These are phyloP conservation scores for Pestalotiopsis sp. DNA, from an alignment of 2,329 filamentous ascomycete species.

Conservation along the genomic window DNA sequence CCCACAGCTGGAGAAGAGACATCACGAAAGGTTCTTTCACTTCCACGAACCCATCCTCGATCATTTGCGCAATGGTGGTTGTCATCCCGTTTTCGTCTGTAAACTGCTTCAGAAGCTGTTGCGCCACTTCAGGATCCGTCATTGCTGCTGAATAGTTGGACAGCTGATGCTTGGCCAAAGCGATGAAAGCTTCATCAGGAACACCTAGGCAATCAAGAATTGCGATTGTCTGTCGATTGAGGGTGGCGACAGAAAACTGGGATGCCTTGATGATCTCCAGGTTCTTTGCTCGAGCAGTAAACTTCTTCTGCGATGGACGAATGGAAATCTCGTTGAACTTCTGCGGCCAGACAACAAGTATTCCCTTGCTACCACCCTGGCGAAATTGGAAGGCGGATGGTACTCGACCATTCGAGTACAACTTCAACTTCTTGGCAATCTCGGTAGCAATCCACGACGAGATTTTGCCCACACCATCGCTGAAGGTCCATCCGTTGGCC, in stretches of 20 bases:
- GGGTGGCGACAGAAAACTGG: constrained; percentile 71
- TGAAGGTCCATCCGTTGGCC: constrained; percentile 73
- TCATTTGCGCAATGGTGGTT: constrained; percentile 72
- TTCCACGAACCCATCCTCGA: constrained; percentile 78
- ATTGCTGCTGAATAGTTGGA: constrained; percentile 71
- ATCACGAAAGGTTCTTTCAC: constrained; percentile 77
- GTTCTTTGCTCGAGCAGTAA: constrained; percentile 68
- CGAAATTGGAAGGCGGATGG: constrained; percentile 92
- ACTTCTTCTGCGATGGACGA: constrained; percentile 86
- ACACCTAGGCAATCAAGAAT: constrained; percentile 83
- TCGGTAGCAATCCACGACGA: constrained; percentile 75
- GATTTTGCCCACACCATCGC: constrained; percentile 93
- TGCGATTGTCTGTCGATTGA: constrained; percentile 89
- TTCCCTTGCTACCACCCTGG: constrained; percentile 88
- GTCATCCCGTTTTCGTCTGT: constrained; percentile 87
- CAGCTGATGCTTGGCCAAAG: constrained; percentile 70
- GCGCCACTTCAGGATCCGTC: constrained; percentile 63
- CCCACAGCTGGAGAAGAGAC: constrained; percentile 81
- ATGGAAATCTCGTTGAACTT: constrained; percentile 73
- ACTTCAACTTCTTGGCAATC: constrained; percentile 69
- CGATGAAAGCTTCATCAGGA: constrained; percentile 64
- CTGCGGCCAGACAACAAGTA: constrained; percentile 75
- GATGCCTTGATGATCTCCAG: constrained; percentile 88
- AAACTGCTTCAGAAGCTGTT: constrained; percentile 70
- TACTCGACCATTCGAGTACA: constrained; percentile 55